These are phyloP conservation scores for Hygrophoropsis aurantiaca DNA, from an alignment of 768 basidiomycete genomes.

Conservation along the genomic window DNA sequence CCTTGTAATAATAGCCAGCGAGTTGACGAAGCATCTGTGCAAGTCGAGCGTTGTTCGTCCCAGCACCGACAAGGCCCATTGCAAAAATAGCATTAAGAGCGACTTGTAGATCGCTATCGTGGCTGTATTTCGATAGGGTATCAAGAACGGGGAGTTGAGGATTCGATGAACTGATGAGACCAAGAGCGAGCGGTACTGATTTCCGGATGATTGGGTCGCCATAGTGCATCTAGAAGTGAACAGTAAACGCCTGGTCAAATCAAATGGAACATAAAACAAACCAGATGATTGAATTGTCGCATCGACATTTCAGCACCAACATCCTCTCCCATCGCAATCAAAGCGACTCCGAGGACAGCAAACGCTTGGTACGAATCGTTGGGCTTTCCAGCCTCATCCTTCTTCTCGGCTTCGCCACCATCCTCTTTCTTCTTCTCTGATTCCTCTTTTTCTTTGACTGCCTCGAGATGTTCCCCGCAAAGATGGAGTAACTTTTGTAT, in stretches of 20 bases:
- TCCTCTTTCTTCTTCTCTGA: constrained; percentile 25
- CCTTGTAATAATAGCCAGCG: constrained; percentile 97
- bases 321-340: constrained; percentile 98
- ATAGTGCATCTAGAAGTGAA: constrained; percentile 85
- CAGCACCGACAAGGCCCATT: constrained; percentile 97
- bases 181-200: constrained; percentile 91
- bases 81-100: constrained; percentile 97
- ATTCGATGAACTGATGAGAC: constrained; percentile 92
- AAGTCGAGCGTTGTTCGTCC: constrained; percentile 97
- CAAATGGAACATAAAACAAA: constrained; percentile 35
- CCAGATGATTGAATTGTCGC: constrained; percentile 95
- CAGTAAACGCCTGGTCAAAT: constrained; percentile 12
- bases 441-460: constrained; percentile 36
- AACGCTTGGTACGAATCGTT: constrained; percentile 90
- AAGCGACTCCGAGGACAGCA: constrained; percentile 88
- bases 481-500: constrained; percentile 90
- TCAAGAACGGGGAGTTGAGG: constrained; percentile 93
- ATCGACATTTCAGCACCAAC: constrained; percentile 98
- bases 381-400: constrained; percentile 49
- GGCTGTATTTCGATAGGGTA: constrained; percentile 97
- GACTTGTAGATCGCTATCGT: constrained; percentile 96
- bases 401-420: constrained; percentile 42
- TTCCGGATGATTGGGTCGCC: constrained; percentile 92
- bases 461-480: constrained; percentile 87
- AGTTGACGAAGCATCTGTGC: constrained; percentile 97